A percentile compares a stretch with the other conserved stretches of the same genome.
Conservation (phyloP, 1,139 yeast species). For the Yamadazyma blattariae region DNA sequence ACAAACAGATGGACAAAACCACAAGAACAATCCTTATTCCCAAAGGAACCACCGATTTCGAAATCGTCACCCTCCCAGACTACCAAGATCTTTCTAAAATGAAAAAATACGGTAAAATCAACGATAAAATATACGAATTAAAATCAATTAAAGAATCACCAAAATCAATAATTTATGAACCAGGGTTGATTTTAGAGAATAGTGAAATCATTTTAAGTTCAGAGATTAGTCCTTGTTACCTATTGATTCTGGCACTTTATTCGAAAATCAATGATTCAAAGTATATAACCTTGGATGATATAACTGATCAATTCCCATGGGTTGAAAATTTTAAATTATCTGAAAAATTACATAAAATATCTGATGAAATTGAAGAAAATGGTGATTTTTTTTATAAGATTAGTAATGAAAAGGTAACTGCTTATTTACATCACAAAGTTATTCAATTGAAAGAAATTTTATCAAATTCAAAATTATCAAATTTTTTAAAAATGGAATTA, state of each 20-base stretch:
- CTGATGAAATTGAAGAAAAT: slow-evolving; percentile 47
- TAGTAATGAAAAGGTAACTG: slow-evolving; percentile 28
- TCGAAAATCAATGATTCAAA: slow-evolving; percentile 10
- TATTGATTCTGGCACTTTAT: slow-evolving; percentile 37
- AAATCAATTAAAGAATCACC: slow-evolving; percentile 30
- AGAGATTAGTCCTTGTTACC: slow-evolving; percentile 40
- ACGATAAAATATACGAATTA: slow-evolving; percentile 26
- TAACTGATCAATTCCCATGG: slow-evolving; percentile 39
- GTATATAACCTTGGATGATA: slow-evolving; percentile 46
- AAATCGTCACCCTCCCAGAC: slow-evolving; percentile 25
- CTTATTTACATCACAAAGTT: slow-evolving; percentile 30
- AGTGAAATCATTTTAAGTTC: slow-evolving; percentile 43
- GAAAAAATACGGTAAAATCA: slow-evolving; percentile 20
- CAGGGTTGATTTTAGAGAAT: slow-evolving; percentile 20
- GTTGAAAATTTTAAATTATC: slow-evolving; percentile 19
- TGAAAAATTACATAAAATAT: slow-evolving; percentile 19
- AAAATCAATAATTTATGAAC: slow-evolving; percentile 37
- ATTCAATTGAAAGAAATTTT: slow-evolving; percentile 11
- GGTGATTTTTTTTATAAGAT: slow-evolving; percentile 50
- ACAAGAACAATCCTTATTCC: slow-evolving; percentile 22
- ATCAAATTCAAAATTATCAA: slow-evolving; percentile 18
- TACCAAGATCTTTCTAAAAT: slow-evolving; percentile 13
- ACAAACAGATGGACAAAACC: slow-evolving; percentile 6
- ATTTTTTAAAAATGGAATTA: slow-evolving; percentile 38
- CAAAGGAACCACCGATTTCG: slow-evolving; percentile 10